Evolutionary conservation across 2,329 filamentous ascomycete genomes (phyloP), one percentile per base, ranked within the genome.

Genomic region (Fusarium veterinarium): DNA sequence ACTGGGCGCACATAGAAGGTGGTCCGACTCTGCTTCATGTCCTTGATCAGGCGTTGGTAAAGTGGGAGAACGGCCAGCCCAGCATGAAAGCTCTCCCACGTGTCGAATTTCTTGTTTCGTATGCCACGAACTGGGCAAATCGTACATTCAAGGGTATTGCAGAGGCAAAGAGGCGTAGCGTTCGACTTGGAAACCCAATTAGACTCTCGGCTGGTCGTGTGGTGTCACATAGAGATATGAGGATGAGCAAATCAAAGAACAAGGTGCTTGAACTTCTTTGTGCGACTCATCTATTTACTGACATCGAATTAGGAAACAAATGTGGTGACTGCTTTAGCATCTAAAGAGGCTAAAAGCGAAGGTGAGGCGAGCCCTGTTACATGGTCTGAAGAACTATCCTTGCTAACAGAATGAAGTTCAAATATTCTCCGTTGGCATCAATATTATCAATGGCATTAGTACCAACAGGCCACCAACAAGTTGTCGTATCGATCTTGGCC

Each of bases 141-240:
- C 81, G 81, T 12, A 86, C 94, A 4, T 93, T 94, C 75, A 81
- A 88, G 60, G 86, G 91, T 65, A 90, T 95, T 78, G 90, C 93
- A 69, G 89, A 92, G 80, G 89, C 91, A 11, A 88, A 94, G 81
- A 86, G 89, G 76, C 84, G 91, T 60, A 91, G 90, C 62, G 91
- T 95, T 16, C 84, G 91, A 9, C 91, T 94, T 74, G 91, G 91
- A 7, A 86, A 86, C 37, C 82, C 87, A 7, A 83, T 86, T 7
- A 84, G 81, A 56, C 75, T 91, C 9, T 81, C 83, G 4, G 66
- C 88, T 14, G 83, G 82, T 1, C 76, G 77, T 69, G 88, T 77
- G 72, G 84, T 83, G 74, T 88, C 74, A 77, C 88, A 78, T 65
- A 80, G 88, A 59, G 91, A 93, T 77, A 82, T 91, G 71, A 85